A percentile compares a stretch with the other conserved stretches of the same genome.
phyloP scores from a whole-genome alignment of 2,329 filamentous ascomycete species.

The Grosmannia clavigera region DNA sequence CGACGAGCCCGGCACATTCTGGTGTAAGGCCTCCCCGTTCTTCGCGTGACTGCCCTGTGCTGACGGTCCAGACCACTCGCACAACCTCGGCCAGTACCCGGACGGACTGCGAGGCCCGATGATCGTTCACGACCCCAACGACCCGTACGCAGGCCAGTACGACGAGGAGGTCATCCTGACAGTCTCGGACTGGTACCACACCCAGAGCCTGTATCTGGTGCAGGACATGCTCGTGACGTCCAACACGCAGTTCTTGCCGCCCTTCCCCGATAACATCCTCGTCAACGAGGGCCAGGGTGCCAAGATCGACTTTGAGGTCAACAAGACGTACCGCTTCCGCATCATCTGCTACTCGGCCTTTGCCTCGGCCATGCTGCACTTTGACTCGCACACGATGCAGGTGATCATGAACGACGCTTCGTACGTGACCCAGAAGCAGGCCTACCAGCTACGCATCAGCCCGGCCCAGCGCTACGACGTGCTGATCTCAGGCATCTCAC shows the following conservation, averaged over 20 bases:
- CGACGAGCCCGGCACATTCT: slow-evolving; percentile 31
- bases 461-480: slow-evolving; percentile 34
- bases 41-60: neutral
- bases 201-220: slow-evolving; percentile 24
- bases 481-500: slow-evolving; percentile 21
- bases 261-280: slow-evolving; percentile 27
- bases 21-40: slow-evolving; percentile 23
- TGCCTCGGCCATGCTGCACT: slow-evolving; percentile 29
- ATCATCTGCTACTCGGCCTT: slow-evolving; percentile 34
- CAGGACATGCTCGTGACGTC: slow-evolving; percentile 25
- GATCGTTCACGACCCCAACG: slow-evolving; percentile 44
- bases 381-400: slow-evolving; percentile 30
- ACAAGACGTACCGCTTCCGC: slow-evolving; percentile 34
- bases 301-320: slow-evolving; percentile 24
- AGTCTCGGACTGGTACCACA: slow-evolving; percentile 33
- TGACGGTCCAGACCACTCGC: slow-evolving; percentile 40
- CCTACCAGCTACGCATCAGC: slow-evolving; percentile 27
- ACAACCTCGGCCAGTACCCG: slow-evolving; percentile 51
- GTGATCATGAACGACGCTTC: slow-evolving; percentile 32
- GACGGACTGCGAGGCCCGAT: slow-evolving; percentile 53
- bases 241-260: slow-evolving; percentile 28
- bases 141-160: slow-evolving; percentile 39
- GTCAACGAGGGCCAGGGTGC: slow-evolving; percentile 29
- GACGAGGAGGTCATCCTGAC: slow-evolving; percentile 49
- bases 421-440: slow-evolving; percentile 23